Percentiles rank a stretch among this genome's conserved stretches.
Evolutionary conservation across 768 basidiomycete genomes (phyloP).

Genomic region (Phylloporus sp.): DNA sequence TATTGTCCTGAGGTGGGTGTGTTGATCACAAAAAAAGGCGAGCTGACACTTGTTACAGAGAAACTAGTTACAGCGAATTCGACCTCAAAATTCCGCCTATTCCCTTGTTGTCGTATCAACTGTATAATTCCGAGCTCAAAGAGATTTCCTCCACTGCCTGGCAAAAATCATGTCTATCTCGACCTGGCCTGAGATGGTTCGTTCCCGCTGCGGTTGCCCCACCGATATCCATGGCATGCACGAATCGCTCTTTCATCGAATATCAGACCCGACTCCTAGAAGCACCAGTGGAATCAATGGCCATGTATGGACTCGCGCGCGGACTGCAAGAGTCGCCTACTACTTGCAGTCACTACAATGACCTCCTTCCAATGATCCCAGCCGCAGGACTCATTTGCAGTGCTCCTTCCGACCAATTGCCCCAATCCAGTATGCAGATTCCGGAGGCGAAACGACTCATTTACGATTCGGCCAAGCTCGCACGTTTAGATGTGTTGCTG

Average conservation of each 20-base stretch:
- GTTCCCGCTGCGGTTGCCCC: constrained; percentile 85
- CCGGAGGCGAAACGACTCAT: constrained; percentile 94
- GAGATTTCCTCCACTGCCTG: constrained; percentile 62
- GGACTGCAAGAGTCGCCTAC: constrained; percentile 55
- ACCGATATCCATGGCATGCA: constrained; percentile 67
- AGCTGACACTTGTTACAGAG: constrained; percentile 16
- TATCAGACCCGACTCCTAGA: constrained; percentile 55
- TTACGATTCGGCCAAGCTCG: constrained; percentile 95
- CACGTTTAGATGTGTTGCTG: constrained; percentile 82
- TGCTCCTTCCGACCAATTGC: constrained; percentile 72
- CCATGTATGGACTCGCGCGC: constrained; percentile 80
- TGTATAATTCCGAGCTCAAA: constrained; percentile 46
- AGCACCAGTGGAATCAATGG: constrained; percentile 70
- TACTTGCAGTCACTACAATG: constrained; percentile 45
- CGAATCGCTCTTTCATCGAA: constrained; percentile 77
- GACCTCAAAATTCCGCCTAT: constrained; percentile 19
- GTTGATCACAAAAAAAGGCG: background rate
- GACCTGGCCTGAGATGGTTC: constrained; percentile 78
- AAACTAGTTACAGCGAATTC: constrained; percentile 15
- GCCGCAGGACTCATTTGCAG: constrained; percentile 62
- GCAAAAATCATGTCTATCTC: constrained; percentile 76
- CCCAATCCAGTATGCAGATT: constrained; percentile 81
- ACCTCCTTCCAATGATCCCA: constrained; percentile 56
- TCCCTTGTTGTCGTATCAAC: constrained; percentile 26
- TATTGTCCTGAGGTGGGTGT: constrained; percentile 43